Conservation (phyloP, 305 asterid genomes). For the Coffea humblotiana region DNA sequence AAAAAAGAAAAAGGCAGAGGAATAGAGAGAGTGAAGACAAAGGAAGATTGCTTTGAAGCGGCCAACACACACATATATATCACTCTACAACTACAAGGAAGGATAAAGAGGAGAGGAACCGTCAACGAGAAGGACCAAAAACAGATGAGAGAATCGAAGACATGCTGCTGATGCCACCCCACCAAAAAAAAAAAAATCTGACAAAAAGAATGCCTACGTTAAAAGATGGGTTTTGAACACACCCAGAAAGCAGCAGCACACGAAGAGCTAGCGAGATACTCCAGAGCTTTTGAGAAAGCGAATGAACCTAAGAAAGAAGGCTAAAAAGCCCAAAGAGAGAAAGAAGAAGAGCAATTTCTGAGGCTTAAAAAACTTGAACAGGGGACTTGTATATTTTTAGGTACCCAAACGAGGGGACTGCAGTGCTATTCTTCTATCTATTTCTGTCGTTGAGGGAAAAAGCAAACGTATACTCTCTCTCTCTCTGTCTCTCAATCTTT, state of each 20-base stretch:
- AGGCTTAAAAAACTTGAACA: neutral
- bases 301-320: constrained; percentile 1
- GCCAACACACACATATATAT: neutral
- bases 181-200: constrained; percentile 27
- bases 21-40: constrained; percentile 11
- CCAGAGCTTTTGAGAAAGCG: constrained; percentile 18
- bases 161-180: neutral
- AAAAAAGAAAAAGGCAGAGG: neutral
- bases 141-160: constrained; percentile 25
- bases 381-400: neutral
- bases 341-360: neutral
- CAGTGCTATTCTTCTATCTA: neutral
- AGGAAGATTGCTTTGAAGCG: constrained; percentile 35
- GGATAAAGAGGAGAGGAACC: constrained; percentile 18
- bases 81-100: constrained; percentile 7
- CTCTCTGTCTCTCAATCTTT: neutral
- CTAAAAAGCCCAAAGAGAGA: constrained; percentile 5
- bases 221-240: constrained; percentile 40
- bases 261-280: neutral
- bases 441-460: neutral
- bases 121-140: constrained; percentile 40
- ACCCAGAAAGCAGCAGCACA: constrained; percentile 9
- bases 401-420: constrained; percentile 1
- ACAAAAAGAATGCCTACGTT: constrained; percentile 40
- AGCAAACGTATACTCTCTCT: neutral